Conservation (phyloP, 805 yeast species). For the Wickerhamiella azymoides region DNA sequence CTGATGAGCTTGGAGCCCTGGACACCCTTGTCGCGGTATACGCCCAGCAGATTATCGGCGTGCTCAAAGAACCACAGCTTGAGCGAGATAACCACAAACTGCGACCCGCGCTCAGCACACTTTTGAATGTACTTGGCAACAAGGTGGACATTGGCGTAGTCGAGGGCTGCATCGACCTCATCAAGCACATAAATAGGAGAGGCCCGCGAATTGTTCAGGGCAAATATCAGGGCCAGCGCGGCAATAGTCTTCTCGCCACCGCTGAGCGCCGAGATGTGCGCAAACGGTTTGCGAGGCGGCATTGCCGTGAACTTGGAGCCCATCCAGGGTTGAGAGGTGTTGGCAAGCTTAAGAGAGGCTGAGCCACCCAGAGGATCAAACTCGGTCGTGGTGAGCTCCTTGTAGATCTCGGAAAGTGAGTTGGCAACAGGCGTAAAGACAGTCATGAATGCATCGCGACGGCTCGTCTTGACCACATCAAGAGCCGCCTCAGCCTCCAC, state of each 20-base stretch:
- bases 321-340: conserved; percentile 77
- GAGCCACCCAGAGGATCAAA: conserved; percentile 78
- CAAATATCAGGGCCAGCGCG: conserved; percentile 81
- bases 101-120: conserved; percentile 57
- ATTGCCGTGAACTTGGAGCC: conserved; percentile 87
- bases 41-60: conserved; percentile 85
- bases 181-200: conserved; percentile 93
- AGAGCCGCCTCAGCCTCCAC: conserved; percentile 38
- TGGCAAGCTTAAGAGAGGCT: conserved; percentile 78
- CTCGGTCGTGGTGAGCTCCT: conserved; percentile 64
- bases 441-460: conserved; percentile 50
- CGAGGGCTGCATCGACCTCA: conserved; percentile 97
- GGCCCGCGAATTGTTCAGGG: conserved; percentile 80
- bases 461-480: conserved; percentile 40
- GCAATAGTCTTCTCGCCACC: conserved; percentile 98
- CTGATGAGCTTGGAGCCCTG: conserved; percentile 12
- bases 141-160: conserved; percentile 70
- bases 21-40: conserved; percentile 53
- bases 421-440: conserved; percentile 68
- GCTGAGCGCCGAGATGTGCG: conserved; percentile 81
- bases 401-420: conserved; percentile 62
- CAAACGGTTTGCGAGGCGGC: conserved; percentile 89
- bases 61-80: conserved; percentile 77
- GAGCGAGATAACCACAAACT: conserved; percentile 84
- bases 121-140: conserved; percentile 75